Base-by-base conservation (phyloP, 2,329 filamentous ascomycete genomes). In the Cladosporium cucumerinum region DNA sequence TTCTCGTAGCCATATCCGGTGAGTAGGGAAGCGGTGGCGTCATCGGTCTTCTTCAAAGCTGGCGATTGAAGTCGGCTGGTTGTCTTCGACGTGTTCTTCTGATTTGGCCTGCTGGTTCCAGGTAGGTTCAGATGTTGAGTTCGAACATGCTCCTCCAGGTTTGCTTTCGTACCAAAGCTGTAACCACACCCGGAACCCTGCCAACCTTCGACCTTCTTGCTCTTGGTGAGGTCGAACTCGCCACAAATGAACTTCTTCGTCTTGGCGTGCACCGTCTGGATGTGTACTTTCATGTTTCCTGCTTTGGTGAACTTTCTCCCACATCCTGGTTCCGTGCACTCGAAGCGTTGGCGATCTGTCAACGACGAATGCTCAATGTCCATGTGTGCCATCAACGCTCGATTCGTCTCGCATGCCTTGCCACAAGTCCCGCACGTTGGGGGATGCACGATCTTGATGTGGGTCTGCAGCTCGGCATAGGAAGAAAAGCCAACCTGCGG, bases 71-170 rank as follows among this genome's bases (percentile, higher is more conserved):
- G 21, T 51, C 30, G 54, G 8, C 34, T 65, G 32, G 14, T 28
- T 23, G 43, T 67, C 64, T 39, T 60, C 1, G 60, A 32, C 60
- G 25, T 63, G 57, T 26, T 66, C 58, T 36, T 65, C 57, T 46
- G 66, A 36, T 32, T 39, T 46, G 43, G 36, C 30, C 32, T 54
- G 64, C 60, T 65, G 65, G 64, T 65, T 60, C 62, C 48, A 2
- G 61, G 52, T 23, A 65, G 57, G 36, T 49, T 59, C 28, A 97
- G 81, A 75, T 98, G 94, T 25, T 91, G 85, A 57, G 89, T 92
- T 23, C 91, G 88, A 52, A 97, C 84, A 74, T 98, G 94, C 69
- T 95, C 90, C 75, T 94, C 90, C 0, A 97, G 83, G 32, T 87
- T 87, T 21, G 86, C 84, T 76, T 96, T 97, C 67, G 89, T 90